phyloP scores from a whole-genome alignment of 2,329 filamentous ascomycete genomes.

The Pyrenochaeta sp. region DNA sequence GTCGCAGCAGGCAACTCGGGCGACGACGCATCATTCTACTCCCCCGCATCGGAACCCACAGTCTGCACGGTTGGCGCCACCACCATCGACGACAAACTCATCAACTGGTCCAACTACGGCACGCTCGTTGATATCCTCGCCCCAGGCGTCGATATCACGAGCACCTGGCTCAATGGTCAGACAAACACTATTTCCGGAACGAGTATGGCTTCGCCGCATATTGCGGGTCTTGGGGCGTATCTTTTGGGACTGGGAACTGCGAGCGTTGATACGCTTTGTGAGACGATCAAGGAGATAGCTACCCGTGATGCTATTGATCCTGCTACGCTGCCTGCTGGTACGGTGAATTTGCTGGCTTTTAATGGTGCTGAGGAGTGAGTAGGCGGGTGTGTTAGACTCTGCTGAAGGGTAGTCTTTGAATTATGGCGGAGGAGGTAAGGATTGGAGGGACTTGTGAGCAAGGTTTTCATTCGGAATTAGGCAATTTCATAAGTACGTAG shows the following conservation, averaged over 20 bases:
- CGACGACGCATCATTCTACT: conserved; percentile 33
- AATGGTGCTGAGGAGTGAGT: conserved; percentile 51
- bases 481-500: neutral
- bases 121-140: conserved; percentile 47
- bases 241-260: conserved; percentile 60
- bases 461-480: neutral
- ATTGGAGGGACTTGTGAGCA: neutral
- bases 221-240: conserved; percentile 74
- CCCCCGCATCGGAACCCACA: conserved; percentile 45
- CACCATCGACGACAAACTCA: conserved; percentile 37
- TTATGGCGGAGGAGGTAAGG: neutral
- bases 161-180: conserved; percentile 54
- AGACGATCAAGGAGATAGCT: conserved; percentile 55
- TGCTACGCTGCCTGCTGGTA: conserved; percentile 49
- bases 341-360: conserved; percentile 60
- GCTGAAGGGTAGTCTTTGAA: too few species aligned
- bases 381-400: too few species aligned
- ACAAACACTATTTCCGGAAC: conserved; percentile 64
- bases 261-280: conserved; percentile 53
- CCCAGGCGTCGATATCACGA: conserved; percentile 52
- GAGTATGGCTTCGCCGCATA: conserved; percentile 73
- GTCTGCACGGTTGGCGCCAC: conserved; percentile 52
- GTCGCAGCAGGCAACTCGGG: conserved; percentile 50
- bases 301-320: conserved; percentile 48
- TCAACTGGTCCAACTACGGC: conserved; percentile 50